A percentile compares a stretch with the other conserved stretches of the same genome.
Evolutionary conservation across 441 rosid species (phyloP).

Genomic region (Erodium chrysanthum): DNA sequence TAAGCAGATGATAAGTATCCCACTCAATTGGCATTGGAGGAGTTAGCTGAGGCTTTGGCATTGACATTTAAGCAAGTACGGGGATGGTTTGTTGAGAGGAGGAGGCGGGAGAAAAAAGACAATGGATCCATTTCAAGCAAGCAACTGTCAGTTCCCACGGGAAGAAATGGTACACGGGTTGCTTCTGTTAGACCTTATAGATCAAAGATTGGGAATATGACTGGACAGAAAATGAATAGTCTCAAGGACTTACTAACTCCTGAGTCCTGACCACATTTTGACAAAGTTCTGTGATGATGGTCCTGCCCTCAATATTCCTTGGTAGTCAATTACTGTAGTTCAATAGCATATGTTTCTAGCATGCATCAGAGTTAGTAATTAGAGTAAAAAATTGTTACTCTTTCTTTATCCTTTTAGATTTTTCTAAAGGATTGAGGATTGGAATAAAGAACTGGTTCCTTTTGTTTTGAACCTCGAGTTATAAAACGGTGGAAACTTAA

Average conservation of each 20-base stretch:
- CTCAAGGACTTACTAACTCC: constrained; percentile 51
- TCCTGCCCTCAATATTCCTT: constrained; percentile 48
- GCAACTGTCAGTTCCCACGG: constrained; percentile 16
- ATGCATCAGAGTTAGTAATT: neutral
- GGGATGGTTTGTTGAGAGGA: constrained; percentile 62
- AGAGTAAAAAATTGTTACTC: neutral
- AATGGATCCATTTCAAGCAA: constrained; percentile 14
- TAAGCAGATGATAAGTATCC: constrained; percentile 58
- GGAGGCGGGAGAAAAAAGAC: constrained; percentile 46
- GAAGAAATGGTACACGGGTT: constrained; percentile 20
- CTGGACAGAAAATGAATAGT: constrained; percentile 16
- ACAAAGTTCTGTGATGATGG: constrained; percentile 75
- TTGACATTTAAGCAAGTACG: constrained; percentile 65
- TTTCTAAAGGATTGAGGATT: neutral
- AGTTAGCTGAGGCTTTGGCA: constrained; percentile 40
- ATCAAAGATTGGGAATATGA: constrained; percentile 19
- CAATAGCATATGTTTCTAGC: neutral
- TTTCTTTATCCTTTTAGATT: neutral
- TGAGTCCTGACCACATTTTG: constrained; percentile 42
- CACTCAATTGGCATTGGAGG: constrained; percentile 36
- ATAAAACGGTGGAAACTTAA: neutral
- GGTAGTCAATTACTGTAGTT: neutral
- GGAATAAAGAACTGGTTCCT: neutral
- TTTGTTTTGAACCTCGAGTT: neutral
- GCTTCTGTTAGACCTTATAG: constrained; percentile 16